Percentiles rank a stretch among this genome's conserved stretches.
phyloP scores from a whole-genome alignment of 495 filamentous ascomycete genomes.

The Penicillium cataractarum region DNA sequence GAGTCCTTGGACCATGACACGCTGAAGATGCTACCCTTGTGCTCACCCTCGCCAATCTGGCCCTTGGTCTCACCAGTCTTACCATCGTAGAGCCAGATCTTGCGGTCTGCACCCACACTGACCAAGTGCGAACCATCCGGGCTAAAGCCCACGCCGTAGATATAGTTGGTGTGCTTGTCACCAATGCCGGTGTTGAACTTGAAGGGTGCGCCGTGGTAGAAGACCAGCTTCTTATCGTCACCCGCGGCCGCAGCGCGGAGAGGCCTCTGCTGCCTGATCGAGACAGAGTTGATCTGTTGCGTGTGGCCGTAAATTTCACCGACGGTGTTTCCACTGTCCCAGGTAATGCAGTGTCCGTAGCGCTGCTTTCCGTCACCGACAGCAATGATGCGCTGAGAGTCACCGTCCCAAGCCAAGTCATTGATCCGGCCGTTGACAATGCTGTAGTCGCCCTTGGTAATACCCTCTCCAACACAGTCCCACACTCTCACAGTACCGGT shows the following conservation, averaged over 20 bases:
- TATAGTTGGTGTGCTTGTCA: constrained; percentile 82
- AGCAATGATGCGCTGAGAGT: constrained; percentile 93
- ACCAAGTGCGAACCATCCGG: constrained; percentile 84
- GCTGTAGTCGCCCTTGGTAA: constrained; percentile 79
- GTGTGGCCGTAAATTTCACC: constrained; percentile 92
- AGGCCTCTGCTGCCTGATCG: constrained; percentile 86
- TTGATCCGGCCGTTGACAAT: constrained; percentile 96
- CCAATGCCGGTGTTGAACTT: constrained; percentile 81
- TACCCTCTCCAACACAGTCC: constrained; percentile 67
- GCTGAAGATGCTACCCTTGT: constrained; percentile 90
- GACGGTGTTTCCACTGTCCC: constrained; percentile 93
- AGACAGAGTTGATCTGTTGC: constrained; percentile 85
- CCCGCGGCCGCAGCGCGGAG: constrained; percentile 87
- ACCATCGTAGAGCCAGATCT: constrained; percentile 93
- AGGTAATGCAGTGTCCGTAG: constrained; percentile 92
- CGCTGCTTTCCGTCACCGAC: constrained; percentile 94
- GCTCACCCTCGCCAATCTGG: constrained; percentile 78
- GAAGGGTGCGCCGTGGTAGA: constrained; percentile 92
- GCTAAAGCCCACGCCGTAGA: constrained; percentile 86
- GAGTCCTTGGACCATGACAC: constrained; percentile 92
- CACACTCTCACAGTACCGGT: constrained; percentile 85
- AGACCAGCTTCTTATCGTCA: constrained; percentile 86
- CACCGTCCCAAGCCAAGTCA: constrained; percentile 96
- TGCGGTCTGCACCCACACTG: constrained; percentile 84
- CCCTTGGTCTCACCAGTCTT: constrained; percentile 83